Percentiles rank a stretch among this genome's conserved stretches.
These are phyloP conservation scores for Botrytis fabae DNA, from an alignment of 2,329 filamentous ascomycete species.

Conservation along the genomic window DNA sequence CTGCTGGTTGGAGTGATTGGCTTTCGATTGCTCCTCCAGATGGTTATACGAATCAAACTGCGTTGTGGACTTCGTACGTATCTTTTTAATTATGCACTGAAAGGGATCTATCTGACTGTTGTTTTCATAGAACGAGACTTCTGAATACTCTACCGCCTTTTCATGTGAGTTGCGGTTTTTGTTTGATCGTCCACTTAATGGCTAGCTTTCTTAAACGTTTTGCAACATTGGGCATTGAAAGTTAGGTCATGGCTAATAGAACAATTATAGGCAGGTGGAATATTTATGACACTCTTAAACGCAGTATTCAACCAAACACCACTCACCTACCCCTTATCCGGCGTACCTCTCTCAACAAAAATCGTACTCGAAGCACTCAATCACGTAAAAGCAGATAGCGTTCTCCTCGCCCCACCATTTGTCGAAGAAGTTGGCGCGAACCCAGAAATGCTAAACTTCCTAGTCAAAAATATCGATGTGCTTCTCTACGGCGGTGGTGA, in stretches of 20 bases:
- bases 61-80: not conserved
- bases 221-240: not conserved
- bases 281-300: not conserved
- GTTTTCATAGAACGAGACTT: not conserved
- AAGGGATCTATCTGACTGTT: no score
- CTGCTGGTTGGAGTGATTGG: not conserved
- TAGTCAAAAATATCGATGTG: no score
- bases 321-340: not conserved
- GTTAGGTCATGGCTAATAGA: not conserved
- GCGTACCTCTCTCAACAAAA: not conserved
- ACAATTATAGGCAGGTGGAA: not conserved
- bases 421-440: no score
- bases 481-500: no score
- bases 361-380: not conserved
- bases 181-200: no score
- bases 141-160: not conserved
- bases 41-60: not conserved
- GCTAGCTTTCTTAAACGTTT: not conserved
- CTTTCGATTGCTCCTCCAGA: not conserved
- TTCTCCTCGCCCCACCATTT: not conserved
- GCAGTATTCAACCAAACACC: not conserved
- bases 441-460: no score
- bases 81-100: no score
- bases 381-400: not conserved
- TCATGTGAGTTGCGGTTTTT: not conserved